Evolutionary conservation across 495 filamentous ascomycete genomes (phyloP), one percentile per base, ranked within the genome.

Genomic region (Hypoxylon subgilvum): DNA sequence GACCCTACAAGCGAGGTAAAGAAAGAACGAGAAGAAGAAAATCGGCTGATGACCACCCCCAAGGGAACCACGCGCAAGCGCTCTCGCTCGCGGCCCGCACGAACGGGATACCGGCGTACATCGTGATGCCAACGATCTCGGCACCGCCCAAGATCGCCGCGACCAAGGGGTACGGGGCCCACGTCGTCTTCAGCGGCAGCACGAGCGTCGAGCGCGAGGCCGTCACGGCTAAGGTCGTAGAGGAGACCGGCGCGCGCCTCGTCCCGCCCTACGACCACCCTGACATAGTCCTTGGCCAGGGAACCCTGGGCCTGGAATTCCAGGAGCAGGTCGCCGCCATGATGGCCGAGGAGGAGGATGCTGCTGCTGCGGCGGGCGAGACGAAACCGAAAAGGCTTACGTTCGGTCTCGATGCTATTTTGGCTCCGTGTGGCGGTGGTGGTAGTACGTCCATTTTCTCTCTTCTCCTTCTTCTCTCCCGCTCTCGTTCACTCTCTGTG

Each of bases 11-110:
- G n/a, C n/a, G n/a, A n/a, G n/a, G n/a, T n/a, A n/a, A n/a, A n/a
- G n/a, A n/a, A n/a, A n/a, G n/a, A n/a, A n/a, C n/a, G n/a, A 38
- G 34, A 12, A 10, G 5, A 34, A 10, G 31, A 34, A 34, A 16
- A 52, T 59, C 40, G 28, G 57, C 48, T 4, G 13, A 19, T 14
- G n/a, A n/a, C n/a, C n/a, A n/a, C n/a, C n/a, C n/a, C 5, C 14
- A 42, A 91, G 92, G 93, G 21, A 97, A 98, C 76, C 94, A 98
- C 73, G 94, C 94, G 0, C 91, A 96, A 82, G 94, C 94, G 14
- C 87, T 97, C 49, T 84, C 94, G 3, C 85, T 97, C 30, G 94
- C 94, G 0, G 91, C 94, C 5, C 80, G 76, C 13, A 84, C 82
- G 7, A 74, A 76, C 57, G 62, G 57, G 34, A 73, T 78, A 12